phyloP scores from a whole-genome alignment of 2,329 filamentous ascomycete genomes.

The Ceratocystis variospora region DNA sequence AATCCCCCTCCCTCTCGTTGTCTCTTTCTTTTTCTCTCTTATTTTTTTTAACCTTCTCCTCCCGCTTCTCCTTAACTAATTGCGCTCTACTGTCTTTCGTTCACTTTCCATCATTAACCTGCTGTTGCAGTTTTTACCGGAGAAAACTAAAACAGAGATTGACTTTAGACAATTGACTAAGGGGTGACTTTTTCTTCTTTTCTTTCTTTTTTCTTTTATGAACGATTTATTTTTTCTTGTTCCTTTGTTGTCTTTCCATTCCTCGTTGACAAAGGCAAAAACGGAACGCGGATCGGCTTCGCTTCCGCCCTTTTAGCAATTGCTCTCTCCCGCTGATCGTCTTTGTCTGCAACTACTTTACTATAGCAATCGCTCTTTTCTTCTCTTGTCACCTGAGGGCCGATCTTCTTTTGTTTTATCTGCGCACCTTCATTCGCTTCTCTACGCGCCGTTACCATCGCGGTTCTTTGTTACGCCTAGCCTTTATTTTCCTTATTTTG shows the following conservation, averaged over 20 bases:
- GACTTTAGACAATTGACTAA: neutral
- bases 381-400: neutral
- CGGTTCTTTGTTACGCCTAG: neutral
- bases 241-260: conserved; percentile 18
- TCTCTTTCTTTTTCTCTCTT: conserved; percentile 2
- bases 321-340: neutral
- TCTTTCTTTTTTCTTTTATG: conserved; percentile 19
- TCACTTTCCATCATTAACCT: neutral
- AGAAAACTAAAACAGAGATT: neutral
- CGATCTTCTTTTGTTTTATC: neutral
- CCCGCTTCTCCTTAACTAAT: neutral
- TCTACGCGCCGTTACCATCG: too few species aligned
- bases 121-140: neutral
- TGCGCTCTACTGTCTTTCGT: conserved; percentile 7
- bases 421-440: too few species aligned
- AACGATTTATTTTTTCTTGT: conserved; percentile 16
- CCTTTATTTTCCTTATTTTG: conserved; percentile 2
- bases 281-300: conserved; percentile 11
- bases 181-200: conserved; percentile 13
- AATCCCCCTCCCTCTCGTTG: neutral
- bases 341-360: neutral
- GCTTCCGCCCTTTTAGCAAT: conserved; percentile 3
- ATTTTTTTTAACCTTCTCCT: neutral
- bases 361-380: conserved; percentile 1
- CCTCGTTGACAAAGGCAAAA: conserved; percentile 5